phyloP scores from a whole-genome alignment of 306 rosid genomes.

The Citrullus colocynthis region DNA sequence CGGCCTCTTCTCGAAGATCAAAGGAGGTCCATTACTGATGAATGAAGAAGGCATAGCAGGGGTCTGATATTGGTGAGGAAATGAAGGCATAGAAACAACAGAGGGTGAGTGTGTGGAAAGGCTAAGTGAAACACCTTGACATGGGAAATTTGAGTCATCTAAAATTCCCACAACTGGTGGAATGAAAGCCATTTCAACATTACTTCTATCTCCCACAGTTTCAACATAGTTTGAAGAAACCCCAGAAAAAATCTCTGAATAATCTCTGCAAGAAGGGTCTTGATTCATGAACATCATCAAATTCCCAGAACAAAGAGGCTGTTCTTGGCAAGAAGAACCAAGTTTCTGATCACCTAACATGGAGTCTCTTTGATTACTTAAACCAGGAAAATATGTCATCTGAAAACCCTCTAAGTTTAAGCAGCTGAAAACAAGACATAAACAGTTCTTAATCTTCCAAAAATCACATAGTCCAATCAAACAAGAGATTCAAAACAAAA shows the following conservation, averaged over 20 bases:
- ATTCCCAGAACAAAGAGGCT: slow-evolving; percentile 19
- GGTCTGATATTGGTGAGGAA: neutral
- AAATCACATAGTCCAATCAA: neutral
- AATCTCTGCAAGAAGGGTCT: slow-evolving; percentile 47
- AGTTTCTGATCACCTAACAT: slow-evolving; percentile 27
- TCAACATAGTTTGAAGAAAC: slow-evolving; percentile 32
- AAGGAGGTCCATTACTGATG: slow-evolving; percentile 23
- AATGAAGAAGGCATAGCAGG: slow-evolving; percentile 22
- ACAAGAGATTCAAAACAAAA: neutral
- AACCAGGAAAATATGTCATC: slow-evolving; percentile 27
- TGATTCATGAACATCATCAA: slow-evolving; percentile 52
- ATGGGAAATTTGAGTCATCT: slow-evolving; percentile 26
- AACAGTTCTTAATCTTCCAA: neutral
- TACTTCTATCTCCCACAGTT: slow-evolving; percentile 33
- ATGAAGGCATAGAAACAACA: slow-evolving; percentile 28
- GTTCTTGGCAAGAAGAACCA: slow-evolving; percentile 24
- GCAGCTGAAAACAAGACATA: neutral
- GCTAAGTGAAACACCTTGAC: slow-evolving; percentile 77
- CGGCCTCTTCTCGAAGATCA: slow-evolving; percentile 18
- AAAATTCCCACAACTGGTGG: slow-evolving; percentile 26
- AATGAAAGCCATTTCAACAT: slow-evolving; percentile 42
- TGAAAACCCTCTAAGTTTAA: neutral
- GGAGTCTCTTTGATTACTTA: slow-evolving; percentile 24
- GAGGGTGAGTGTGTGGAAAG: slow-evolving; percentile 50
- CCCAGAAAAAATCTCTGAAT: slow-evolving; percentile 34